Evolutionary conservation across 1,284 basidiomycete species (phyloP), one percentile per base, ranked within the genome.

Genomic region (Melanopsichium pennsylvanicum): DNA sequence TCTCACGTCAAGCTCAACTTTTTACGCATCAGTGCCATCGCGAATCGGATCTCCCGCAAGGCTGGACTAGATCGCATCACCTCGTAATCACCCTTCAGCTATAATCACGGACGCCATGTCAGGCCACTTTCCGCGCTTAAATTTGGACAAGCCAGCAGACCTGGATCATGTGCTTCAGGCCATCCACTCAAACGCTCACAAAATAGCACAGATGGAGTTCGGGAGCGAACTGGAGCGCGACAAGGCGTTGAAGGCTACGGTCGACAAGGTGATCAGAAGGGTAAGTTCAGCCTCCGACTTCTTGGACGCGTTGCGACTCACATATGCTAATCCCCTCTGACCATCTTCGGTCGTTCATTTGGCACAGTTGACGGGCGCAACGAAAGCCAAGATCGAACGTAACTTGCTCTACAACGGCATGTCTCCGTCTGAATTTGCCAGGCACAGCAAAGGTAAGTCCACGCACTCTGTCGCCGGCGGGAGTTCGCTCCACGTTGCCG

Each of bases 151-250:
- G 2, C 64, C 64, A 29, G 49, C 57, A 12, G 64, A 68, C 27
- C 29, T 68, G 41, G 58, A 68, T 18, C 49, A 68, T 46, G 58
- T 68, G 21, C 51, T 68, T 33, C 37, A 37, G 1, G 48, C 36
- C 4, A 46, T 68, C 27, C 33, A 58, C 22, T 37, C 49, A n/a
- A 57, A 68, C 34, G 58, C 58, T 23, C 40, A 44, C 49, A 68
- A 68, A 39, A 54, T 68, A 11, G 64, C 64, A 3, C 64, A 68
- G 22, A 68, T 68, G 64, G 64, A 68, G 45, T 68, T 68, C 15
- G 64, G 64, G 15, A 68, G 54, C 35, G 64, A 56, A 26, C 42
- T 68, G 0, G 58, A 61, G 27, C 42, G 52, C 13, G 58, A 68
- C 42, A 61, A 61, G 46, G 49, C 58, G 45, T 36, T 68, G 13